Conservation (phyloP, 2,329 filamentous ascomycete species). For the Penicillium concentricum region DNA sequence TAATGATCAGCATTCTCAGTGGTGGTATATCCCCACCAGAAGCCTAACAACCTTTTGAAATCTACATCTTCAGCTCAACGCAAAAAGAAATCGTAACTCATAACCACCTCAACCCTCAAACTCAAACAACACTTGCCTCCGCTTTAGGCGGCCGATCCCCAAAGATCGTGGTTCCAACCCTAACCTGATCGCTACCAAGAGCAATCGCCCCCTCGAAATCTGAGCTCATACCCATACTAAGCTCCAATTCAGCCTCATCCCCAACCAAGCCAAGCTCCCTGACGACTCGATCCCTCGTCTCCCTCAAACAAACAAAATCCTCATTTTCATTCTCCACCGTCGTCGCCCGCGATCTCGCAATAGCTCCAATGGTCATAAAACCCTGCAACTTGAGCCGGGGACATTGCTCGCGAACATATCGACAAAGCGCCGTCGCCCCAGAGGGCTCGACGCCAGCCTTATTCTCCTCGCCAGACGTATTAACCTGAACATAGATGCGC, state of each 20-base stretch:
- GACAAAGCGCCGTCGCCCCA: slow-evolving; percentile 63
- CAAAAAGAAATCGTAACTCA: slow-evolving; percentile 18
- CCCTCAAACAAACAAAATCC: slow-evolving; percentile 71
- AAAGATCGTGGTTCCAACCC: slow-evolving; percentile 93
- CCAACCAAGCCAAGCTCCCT: slow-evolving; percentile 56
- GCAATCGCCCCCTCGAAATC: slow-evolving; percentile 88
- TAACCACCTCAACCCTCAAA: not conserved
- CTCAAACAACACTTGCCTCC: slow-evolving; percentile 66
- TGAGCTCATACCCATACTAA: slow-evolving; percentile 98
- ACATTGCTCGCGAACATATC: slow-evolving; percentile 67
- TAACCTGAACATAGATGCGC: slow-evolving; percentile 86
- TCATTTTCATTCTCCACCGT: slow-evolving; percentile 81
- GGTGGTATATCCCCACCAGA: not conserved
- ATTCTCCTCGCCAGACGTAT: slow-evolving; percentile 82
- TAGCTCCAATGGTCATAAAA: slow-evolving; percentile 96
- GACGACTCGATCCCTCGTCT: slow-evolving; percentile 69
- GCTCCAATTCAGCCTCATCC: slow-evolving; percentile 61
- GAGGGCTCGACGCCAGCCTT: slow-evolving; percentile 80
- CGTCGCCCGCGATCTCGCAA: slow-evolving; percentile 75
- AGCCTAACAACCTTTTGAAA: not conserved
- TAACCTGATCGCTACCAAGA: slow-evolving; percentile 83
- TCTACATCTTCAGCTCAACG: not conserved
- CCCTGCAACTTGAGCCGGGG: slow-evolving; percentile 73
- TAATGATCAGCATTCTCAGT: not conserved
- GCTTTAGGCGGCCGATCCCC: slow-evolving; percentile 75